phyloP scores from a whole-genome alignment of 2,329 filamentous ascomycete species.

The Monilinia fructigena region DNA sequence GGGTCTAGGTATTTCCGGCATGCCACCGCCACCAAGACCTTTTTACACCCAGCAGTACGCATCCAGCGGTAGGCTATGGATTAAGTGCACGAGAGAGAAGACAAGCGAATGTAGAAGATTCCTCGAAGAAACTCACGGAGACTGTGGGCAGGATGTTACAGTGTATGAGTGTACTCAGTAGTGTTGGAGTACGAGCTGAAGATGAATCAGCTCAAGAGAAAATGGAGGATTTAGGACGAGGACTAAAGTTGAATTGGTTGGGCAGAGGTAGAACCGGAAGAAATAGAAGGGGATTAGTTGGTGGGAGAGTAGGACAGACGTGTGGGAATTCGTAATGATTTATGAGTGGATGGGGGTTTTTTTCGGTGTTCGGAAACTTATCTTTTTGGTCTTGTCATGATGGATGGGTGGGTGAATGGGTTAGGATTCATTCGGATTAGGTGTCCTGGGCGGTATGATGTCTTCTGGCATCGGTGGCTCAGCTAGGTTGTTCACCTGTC shows the following conservation, averaged over 20 bases:
- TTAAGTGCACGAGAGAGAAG: constrained; percentile 26
- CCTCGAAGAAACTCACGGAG: constrained; percentile 76
- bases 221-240: constrained; percentile 79
- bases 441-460: constrained; percentile 13
- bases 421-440: not conserved
- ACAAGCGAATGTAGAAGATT: constrained; percentile 58
- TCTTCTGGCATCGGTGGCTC: constrained; percentile 10
- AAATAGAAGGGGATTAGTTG: constrained; percentile 83
- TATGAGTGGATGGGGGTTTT: not conserved
- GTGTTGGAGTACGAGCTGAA: constrained; percentile 51
- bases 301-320: constrained; percentile 33
- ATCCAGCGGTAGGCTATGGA: constrained; percentile 26
- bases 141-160: constrained; percentile 95
- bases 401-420: not conserved
- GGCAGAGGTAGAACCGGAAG: constrained; percentile 84
- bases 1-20: constrained; percentile 34
- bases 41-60: constrained; percentile 38
- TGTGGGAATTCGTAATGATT: constrained; percentile 1
- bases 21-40: constrained; percentile 35
- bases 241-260: constrained; percentile 96
- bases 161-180: constrained; percentile 87
- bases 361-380: not conserved
- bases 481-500: not conserved
- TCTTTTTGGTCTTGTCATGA: constrained; percentile 3
- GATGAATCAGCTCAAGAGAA: constrained; percentile 72